phyloP scores from a whole-genome alignment of 495 filamentous ascomycete species.

The Penicillium longicatenatum region DNA sequence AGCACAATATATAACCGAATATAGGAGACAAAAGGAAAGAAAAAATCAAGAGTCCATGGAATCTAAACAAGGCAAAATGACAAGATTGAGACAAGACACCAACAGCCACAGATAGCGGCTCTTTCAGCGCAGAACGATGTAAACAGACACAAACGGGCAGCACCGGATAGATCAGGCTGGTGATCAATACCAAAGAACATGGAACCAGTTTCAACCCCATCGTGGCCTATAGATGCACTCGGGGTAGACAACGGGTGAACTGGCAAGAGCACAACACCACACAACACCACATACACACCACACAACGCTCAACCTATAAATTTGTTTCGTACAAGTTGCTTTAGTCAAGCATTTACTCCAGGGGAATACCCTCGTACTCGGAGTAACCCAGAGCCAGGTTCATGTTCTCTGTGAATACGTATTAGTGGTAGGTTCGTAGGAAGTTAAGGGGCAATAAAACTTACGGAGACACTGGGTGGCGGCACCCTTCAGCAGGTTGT shows the following conservation, averaged over 20 bases:
- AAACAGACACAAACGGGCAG: constrained; percentile 14
- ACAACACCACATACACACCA: constrained; percentile 19
- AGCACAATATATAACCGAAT: constrained; percentile 1
- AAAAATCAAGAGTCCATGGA: constrained; percentile 15
- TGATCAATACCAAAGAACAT: constrained; percentile 18
- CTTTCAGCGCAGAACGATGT: constrained; percentile 5
- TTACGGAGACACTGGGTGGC: constrained; percentile 93
- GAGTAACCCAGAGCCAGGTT: constrained; percentile 91
- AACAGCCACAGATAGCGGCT: constrained; percentile 11
- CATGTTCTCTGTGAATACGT: constrained; percentile 75
- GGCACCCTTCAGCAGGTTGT: constrained; percentile 95
- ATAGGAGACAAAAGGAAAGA: constrained; percentile 5
- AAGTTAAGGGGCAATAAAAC: constrained; percentile 32
- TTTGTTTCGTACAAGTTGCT: constrained; percentile 23
- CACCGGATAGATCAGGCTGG: constrained; percentile 8
- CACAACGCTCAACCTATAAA: constrained; percentile 19
- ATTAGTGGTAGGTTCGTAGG: constrained; percentile 7
- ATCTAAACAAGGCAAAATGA: constrained; percentile 15
- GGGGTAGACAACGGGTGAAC: constrained; percentile 36
- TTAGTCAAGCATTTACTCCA: constrained; percentile 45
- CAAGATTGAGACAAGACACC: constrained; percentile 15
- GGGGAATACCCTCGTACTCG: constrained; percentile 89
- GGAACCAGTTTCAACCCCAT: constrained; percentile 19
- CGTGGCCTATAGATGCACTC: constrained; percentile 36
- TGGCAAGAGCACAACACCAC: constrained; percentile 7